Percentiles rank a stretch among this genome's conserved stretches.
These are phyloP conservation scores for Candida orba DNA, from an alignment of 805 yeast species.

Conservation along the genomic window DNA sequence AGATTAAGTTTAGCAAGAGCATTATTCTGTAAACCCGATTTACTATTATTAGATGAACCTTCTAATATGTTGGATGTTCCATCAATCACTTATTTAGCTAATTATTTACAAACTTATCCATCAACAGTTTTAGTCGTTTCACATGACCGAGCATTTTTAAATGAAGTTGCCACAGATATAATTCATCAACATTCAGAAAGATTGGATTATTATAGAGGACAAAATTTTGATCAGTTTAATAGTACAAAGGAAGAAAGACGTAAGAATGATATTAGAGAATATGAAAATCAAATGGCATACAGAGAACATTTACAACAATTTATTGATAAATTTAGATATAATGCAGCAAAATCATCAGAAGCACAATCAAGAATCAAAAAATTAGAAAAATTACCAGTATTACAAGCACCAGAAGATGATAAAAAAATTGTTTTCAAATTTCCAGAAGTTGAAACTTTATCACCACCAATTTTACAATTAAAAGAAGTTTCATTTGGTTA, in stretches of 20 bases:
- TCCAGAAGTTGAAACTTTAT: slow-evolving; percentile 89
- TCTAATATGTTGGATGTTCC: slow-evolving; percentile 99
- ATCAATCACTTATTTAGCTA: slow-evolving; percentile 87
- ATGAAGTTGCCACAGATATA: slow-evolving; percentile 97
- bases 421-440: slow-evolving; percentile 77
- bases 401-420: slow-evolving; percentile 94
- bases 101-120: slow-evolving; percentile 83
- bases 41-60: slow-evolving; percentile 93
- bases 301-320: slow-evolving; percentile 90
- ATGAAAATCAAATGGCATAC: slow-evolving; percentile 95
- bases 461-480: slow-evolving; percentile 90
- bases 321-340: slow-evolving; percentile 93
- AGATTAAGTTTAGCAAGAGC: slow-evolving; percentile 97
- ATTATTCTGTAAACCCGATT: slow-evolving; percentile 92
- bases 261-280: slow-evolving; percentile 88
- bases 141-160: slow-evolving; percentile 94
- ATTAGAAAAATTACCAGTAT: slow-evolving; percentile 84
- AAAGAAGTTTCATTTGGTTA: slow-evolving; percentile 87
- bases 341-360: slow-evolving; percentile 95
- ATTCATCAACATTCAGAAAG: slow-evolving; percentile 97
- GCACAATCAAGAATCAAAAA: slow-evolving; percentile 98
- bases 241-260: slow-evolving; percentile 92
- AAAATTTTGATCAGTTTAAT: slow-evolving; percentile 89
- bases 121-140: slow-evolving; percentile 93
- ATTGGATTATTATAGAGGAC: slow-evolving; percentile 89